A percentile compares a stretch with the other conserved stretches of the same genome.
phyloP scores from a whole-genome alignment of 805 yeast species.

The Candida vartiovaarae region DNA sequence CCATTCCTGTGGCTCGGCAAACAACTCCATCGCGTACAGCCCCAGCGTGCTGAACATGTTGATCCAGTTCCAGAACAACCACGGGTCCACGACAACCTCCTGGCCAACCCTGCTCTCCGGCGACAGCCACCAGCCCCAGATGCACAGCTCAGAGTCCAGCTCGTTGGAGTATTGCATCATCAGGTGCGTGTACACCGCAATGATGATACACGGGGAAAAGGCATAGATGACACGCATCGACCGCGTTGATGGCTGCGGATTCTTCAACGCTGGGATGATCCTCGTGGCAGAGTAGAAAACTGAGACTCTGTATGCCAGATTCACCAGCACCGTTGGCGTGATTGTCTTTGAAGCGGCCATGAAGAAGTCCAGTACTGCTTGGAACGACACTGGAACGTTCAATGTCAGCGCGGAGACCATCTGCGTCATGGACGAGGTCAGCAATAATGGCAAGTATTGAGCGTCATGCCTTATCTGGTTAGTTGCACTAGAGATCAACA shows the following conservation, averaged over 20 bases:
- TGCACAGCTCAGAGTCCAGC: constrained; percentile 51
- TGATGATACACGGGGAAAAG: constrained; percentile 88
- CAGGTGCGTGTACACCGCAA: constrained; percentile 91
- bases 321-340: constrained; percentile 74
- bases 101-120: constrained; percentile 4
- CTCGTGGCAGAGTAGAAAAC: constrained; percentile 91
- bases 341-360: constrained; percentile 45
- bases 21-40: constrained; percentile 74
- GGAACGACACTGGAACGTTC: constrained; percentile 23
- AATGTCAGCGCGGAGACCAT: constrained; percentile 14
- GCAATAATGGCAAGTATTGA: constrained; percentile 23
- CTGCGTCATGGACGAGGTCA: constrained; percentile 22
- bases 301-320: constrained; percentile 76
- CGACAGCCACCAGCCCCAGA: constrained; percentile 49
- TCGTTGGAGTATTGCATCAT: constrained; percentile 76
- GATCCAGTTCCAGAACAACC: constrained; percentile 97
- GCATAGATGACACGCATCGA: constrained; percentile 61
- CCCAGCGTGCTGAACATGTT: constrained; percentile 75
- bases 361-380: constrained; percentile 33
- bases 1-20: constrained; percentile 26
- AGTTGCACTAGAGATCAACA: constrained; percentile 29
- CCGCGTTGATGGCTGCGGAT: constrained; percentile 22
- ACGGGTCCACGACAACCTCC: constrained; percentile 47
- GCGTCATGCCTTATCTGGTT: constrained; percentile 27
- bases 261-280: constrained; percentile 73